These are phyloP conservation scores for Thymus quinquecostatus DNA, from an alignment of 257 asterid genomes.

Conservation along the genomic window DNA sequence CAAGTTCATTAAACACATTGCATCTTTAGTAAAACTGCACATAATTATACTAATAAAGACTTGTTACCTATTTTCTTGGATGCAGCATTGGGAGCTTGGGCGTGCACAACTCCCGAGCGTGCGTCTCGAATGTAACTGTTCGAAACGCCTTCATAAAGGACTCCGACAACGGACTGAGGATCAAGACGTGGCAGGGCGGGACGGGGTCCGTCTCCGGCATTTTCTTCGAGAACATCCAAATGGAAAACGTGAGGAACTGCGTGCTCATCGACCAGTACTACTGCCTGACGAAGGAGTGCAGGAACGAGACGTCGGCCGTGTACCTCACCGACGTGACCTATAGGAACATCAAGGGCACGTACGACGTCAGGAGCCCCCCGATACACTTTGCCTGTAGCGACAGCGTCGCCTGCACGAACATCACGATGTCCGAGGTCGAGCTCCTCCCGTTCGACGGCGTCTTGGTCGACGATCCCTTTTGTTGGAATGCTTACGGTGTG, in stretches of 20 bases:
- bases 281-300: constrained; percentile 75
- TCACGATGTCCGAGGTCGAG: constrained; percentile 95
- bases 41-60: too few species aligned
- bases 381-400: constrained; percentile 97
- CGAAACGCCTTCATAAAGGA: constrained; percentile 67
- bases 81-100: constrained; percentile 97
- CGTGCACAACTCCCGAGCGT: constrained; percentile 74
- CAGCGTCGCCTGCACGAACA: constrained; percentile 80
- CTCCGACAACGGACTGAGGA: constrained; percentile 82
- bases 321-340: constrained; percentile 61
- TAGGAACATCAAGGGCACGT: constrained; percentile 87
- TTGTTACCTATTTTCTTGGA: too few species aligned
- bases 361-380: constrained; percentile 83
- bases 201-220: constrained; percentile 79
- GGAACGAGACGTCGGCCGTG: constrained; percentile 83
- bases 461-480: constrained; percentile 89
- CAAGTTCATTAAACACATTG: too few species aligned
- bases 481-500: constrained; percentile 90
- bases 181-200: constrained; percentile 99
- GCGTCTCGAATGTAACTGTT: constrained; percentile 83
- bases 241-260: constrained; percentile 90
- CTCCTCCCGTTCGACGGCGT: constrained; percentile 77
- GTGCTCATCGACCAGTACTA: constrained; percentile 90
- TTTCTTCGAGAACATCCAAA: constrained; percentile 77
- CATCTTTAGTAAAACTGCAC: too few species aligned